Evolutionary conservation across 441 rosid genomes (phyloP).

Genomic region (Brassica balearica): DNA sequence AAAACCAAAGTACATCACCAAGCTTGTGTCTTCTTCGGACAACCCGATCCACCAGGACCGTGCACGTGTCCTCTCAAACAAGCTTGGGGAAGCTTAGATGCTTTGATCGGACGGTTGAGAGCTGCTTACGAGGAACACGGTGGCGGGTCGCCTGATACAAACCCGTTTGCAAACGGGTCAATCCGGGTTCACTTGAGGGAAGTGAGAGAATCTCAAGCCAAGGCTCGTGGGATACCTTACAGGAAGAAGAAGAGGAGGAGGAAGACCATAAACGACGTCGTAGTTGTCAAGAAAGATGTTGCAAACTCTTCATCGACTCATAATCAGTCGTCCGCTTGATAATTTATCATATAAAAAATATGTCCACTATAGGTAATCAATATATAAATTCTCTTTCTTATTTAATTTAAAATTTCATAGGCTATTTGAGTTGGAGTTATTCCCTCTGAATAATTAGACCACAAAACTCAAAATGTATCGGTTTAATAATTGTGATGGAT

Average conservation of each 20-base stretch:
- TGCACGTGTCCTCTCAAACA: slow-evolving; percentile 71
- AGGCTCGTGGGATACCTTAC: slow-evolving; percentile 71
- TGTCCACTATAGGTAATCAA: slow-evolving; percentile 39
- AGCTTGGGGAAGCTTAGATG: slow-evolving; percentile 80
- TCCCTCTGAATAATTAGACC: slow-evolving; percentile 25
- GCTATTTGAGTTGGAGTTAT: slow-evolving; percentile 6
- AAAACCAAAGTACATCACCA: slow-evolving; percentile 85
- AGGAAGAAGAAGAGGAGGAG: slow-evolving; percentile 74
- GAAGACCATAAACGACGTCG: slow-evolving; percentile 54
- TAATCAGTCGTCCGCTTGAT: slow-evolving; percentile 38
- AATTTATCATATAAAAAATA: slow-evolving; percentile 14
- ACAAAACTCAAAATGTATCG: slow-evolving; percentile 12
- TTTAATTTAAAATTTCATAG: background rate
- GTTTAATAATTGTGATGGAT: slow-evolving; percentile 28
- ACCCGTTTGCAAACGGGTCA: slow-evolving; percentile 71
- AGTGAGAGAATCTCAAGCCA: slow-evolving; percentile 72
- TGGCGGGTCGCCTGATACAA: slow-evolving; percentile 65
- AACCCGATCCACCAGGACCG: slow-evolving; percentile 72
- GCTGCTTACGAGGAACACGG: slow-evolving; percentile 78
- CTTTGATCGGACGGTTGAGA: slow-evolving; percentile 72
- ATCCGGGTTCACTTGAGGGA: slow-evolving; percentile 67
- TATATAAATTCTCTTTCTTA: slow-evolving; percentile 16
- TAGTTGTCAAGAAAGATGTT: slow-evolving; percentile 35
- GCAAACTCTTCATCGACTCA: slow-evolving; percentile 39
- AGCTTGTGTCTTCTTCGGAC: slow-evolving; percentile 69